These are phyloP conservation scores for Candida dendrica DNA, from an alignment of 805 yeast genomes.

Conservation along the genomic window DNA sequence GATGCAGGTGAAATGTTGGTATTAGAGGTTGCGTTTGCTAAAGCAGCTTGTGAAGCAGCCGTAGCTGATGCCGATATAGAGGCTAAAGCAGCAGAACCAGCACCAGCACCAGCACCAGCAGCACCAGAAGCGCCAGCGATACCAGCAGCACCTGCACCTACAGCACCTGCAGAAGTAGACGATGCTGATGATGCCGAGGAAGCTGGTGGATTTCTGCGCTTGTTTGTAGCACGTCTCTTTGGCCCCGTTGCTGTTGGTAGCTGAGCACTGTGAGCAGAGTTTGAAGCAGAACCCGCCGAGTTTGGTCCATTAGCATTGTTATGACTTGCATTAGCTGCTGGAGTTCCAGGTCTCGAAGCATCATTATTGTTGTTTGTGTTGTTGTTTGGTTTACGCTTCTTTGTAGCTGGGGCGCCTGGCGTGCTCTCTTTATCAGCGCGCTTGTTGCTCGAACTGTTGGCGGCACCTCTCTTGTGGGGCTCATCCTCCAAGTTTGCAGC, in stretches of 20 bases:
- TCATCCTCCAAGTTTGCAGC: constrained; percentile 18
- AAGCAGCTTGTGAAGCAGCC: too few species aligned
- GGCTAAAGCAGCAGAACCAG: too few species aligned
- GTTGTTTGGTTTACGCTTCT: neutral
- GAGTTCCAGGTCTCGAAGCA: neutral
- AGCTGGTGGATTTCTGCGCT: neutral
- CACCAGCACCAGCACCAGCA: too few species aligned
- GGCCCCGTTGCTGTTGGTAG: neutral
- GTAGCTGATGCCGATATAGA: too few species aligned
- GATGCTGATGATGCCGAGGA: too few species aligned
- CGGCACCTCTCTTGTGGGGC: constrained; percentile 3
- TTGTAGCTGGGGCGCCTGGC: neutral
- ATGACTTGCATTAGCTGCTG: neutral
- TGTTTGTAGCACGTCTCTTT: neutral
- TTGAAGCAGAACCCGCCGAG: neutral
- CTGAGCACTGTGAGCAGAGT: neutral
- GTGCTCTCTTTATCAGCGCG: neutral
- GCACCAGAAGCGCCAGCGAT: too few species aligned
- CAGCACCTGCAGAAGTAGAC: too few species aligned
- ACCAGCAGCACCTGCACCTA: too few species aligned
- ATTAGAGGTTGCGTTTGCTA: neutral
- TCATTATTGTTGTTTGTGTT: neutral
- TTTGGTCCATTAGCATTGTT: neutral
- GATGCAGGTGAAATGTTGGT: neutral
- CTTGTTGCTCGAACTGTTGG: too few species aligned